Conservation (phyloP, 306 rosid species). For the Gastrolobium villosum region DNA sequence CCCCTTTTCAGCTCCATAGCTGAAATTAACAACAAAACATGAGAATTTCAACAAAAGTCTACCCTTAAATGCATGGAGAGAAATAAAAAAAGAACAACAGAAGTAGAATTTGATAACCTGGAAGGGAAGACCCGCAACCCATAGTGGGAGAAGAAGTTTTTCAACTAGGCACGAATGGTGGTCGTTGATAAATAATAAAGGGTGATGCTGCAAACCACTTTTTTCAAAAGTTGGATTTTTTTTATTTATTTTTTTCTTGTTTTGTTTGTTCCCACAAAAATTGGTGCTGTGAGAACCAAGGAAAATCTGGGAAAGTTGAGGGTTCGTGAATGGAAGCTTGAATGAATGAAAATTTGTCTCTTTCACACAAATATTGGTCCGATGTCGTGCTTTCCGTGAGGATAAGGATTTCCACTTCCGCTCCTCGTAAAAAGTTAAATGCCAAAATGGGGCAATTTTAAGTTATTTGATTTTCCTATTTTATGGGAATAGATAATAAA, state of each 20-base stretch:
- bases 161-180: constrained; percentile 8
- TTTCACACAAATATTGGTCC: not conserved
- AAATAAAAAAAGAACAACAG: not conserved
- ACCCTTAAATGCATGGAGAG: not conserved
- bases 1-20: constrained; percentile 43
- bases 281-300: constrained; percentile 23
- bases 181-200: constrained; percentile 5
- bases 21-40: constrained; percentile 13
- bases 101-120: constrained; percentile 55
- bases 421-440: not conserved
- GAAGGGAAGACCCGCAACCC: constrained; percentile 91
- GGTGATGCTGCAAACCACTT: constrained; percentile 28
- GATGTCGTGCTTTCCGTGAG: constrained; percentile 32
- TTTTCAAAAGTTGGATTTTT: not conserved
- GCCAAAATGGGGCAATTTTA: not conserved
- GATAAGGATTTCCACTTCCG: constrained; percentile 37
- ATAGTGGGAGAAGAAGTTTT: constrained; percentile 43
- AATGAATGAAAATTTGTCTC: not conserved
- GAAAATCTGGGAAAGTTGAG: constrained; percentile 22
- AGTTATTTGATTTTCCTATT: not conserved
- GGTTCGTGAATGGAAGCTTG: constrained; percentile 34
- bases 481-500: not conserved
- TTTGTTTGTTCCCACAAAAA: constrained; percentile 19
- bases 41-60: not conserved
- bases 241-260: not conserved